Percentiles rank a stretch among this genome's conserved stretches.
Evolutionary conservation across 768 basidiomycete genomes (phyloP).

Genomic region (Phlegmacium glaucopus): DNA sequence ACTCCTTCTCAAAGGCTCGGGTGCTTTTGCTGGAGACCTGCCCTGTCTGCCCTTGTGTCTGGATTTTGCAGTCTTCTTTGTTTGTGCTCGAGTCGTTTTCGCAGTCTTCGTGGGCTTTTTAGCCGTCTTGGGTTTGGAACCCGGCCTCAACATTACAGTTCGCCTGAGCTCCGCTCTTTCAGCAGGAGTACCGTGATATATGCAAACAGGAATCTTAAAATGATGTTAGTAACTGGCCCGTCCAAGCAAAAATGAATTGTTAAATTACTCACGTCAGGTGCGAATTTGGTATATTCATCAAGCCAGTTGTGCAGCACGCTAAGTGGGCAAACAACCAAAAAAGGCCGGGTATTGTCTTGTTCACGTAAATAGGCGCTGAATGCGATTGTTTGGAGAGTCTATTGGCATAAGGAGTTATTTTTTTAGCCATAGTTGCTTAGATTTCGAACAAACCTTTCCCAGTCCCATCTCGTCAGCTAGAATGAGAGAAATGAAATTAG

Average conservation of each 20-base stretch:
- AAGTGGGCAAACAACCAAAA: constrained; percentile 89
- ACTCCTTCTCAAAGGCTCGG: constrained; percentile 7
- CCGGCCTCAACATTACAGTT: constrained; percentile 48
- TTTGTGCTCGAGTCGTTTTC: constrained; percentile 16
- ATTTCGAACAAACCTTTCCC: constrained; percentile 55
- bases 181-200: constrained; percentile 85
- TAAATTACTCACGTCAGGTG: constrained; percentile 57
- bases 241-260: not conserved
- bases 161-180: constrained; percentile 79
- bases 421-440: not conserved
- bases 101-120: constrained; percentile 3
- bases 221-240: not conserved
- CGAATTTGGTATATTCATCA: constrained; percentile 81
- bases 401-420: constrained; percentile 1
- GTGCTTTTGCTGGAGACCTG: constrained; percentile 11
- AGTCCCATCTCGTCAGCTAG: constrained; percentile 94
- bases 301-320: constrained; percentile 93
- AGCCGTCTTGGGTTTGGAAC: constrained; percentile 7
- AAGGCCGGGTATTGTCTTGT: constrained; percentile 63
- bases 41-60: not conserved
- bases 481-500: not conserved
- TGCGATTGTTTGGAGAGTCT: constrained; percentile 95
- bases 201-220: constrained; percentile 78
- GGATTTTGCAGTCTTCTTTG: constrained; percentile 6
- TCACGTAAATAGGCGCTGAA: constrained; percentile 90